These are phyloP conservation scores for Penicillium bialowiezense DNA, from an alignment of 495 filamentous ascomycete genomes.

Conservation along the genomic window DNA sequence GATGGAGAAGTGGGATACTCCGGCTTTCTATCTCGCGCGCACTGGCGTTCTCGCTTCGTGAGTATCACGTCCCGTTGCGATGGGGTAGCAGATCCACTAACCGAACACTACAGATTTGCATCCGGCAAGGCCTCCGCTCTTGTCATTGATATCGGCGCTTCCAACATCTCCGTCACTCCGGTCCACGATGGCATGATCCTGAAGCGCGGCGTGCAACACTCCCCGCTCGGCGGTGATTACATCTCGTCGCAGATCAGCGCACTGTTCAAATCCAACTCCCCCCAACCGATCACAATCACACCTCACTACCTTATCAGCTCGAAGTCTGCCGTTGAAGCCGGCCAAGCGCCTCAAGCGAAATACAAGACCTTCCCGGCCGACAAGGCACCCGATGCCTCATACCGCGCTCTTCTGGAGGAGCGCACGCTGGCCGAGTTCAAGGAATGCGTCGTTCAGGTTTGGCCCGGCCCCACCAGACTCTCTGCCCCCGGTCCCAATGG, in stretches of 20 bases:
- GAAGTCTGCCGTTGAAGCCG: conserved; percentile 86
- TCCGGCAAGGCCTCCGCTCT: conserved; percentile 89
- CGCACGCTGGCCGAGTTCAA: conserved; percentile 94
- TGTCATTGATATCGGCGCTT: conserved; percentile 88
- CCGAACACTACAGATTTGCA: conserved; percentile 59
- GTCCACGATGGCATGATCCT: conserved; percentile 93
- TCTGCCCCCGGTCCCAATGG: conserved; percentile 54
- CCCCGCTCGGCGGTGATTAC: conserved; percentile 83
- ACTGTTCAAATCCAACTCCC: conserved; percentile 65
- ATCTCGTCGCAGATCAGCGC: conserved; percentile 82
- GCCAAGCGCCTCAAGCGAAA: conserved; percentile 69
- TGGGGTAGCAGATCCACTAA: too few species aligned
- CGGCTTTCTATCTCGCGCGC: conserved; percentile 86
- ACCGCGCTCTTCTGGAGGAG: conserved; percentile 82
- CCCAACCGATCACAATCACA: conserved; percentile 75
- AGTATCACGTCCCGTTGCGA: conserved; percentile 10
- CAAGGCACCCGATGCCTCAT: conserved; percentile 64
- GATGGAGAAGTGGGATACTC: conserved; percentile 92
- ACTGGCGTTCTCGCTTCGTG: conserved; percentile 64
- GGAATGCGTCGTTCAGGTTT: conserved; percentile 91
- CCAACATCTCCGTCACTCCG: conserved; percentile 85
- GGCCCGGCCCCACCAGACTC: conserved; percentile 76
- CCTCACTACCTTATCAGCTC: conserved; percentile 84
- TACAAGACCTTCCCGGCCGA: conserved; percentile 63
- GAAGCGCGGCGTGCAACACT: conserved; percentile 80